phyloP scores from a whole-genome alignment of 768 basidiomycete genomes.

The Kwoniella newhampshirensis region DNA sequence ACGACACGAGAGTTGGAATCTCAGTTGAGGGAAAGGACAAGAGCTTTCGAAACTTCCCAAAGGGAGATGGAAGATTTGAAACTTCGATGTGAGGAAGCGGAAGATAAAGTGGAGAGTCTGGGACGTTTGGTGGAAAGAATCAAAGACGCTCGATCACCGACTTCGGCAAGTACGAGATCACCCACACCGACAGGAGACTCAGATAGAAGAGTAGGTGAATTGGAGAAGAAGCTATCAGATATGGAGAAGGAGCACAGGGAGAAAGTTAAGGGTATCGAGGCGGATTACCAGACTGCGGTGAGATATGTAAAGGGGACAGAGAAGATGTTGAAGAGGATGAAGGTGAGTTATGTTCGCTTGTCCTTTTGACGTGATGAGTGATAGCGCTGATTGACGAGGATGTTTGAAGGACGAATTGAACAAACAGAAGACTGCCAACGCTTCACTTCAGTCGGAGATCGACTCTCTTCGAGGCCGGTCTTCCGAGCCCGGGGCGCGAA shows the following conservation, averaged over 20 bases:
- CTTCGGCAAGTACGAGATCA: constrained; percentile 49
- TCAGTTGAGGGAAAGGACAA: constrained; percentile 69
- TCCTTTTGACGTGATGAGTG: neutral
- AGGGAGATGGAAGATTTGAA: constrained; percentile 68
- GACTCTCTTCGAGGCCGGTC: constrained; percentile 68
- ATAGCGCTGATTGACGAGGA: neutral
- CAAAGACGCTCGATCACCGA: constrained; percentile 63
- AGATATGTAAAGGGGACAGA: constrained; percentile 98
- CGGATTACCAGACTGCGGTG: constrained; percentile 93
- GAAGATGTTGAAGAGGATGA: constrained; percentile 95
- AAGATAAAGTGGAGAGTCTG: constrained; percentile 66
- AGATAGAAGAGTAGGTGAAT: constrained; percentile 61
- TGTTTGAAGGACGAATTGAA: constrained; percentile 63
- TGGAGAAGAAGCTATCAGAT: constrained; percentile 76
- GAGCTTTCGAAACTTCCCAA: constrained; percentile 71
- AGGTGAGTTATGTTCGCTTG: constrained; percentile 56
- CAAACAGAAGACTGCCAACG: constrained; percentile 81
- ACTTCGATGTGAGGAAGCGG: constrained; percentile 71
- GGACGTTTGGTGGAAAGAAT: constrained; percentile 67
- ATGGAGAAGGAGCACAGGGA: constrained; percentile 74
- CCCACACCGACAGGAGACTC: constrained; percentile 49
- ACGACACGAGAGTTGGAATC: constrained; percentile 67
- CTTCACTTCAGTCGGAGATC: constrained; percentile 77
- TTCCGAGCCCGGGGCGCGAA: constrained; percentile 59
- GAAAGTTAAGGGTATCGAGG: constrained; percentile 83